Percentiles rank a stretch among this genome's conserved stretches.
These are phyloP conservation scores for Litsea cubeba DNA, from an alignment of 164 flowering plant genomes.

Conservation along the genomic window DNA sequence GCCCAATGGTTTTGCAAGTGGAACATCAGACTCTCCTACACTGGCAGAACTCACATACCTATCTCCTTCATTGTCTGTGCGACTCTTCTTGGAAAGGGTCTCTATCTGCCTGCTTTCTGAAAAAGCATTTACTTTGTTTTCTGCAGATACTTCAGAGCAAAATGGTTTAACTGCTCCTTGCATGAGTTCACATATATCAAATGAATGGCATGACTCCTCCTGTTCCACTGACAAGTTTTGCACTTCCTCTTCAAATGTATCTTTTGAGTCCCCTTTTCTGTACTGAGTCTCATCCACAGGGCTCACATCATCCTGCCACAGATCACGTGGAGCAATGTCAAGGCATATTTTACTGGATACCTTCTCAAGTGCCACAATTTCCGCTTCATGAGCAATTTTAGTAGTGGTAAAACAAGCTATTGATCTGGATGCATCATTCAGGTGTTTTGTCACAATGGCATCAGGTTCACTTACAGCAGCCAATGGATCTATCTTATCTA, in stretches of 20 bases:
- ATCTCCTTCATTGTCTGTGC: not conserved
- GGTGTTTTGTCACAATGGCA: not conserved
- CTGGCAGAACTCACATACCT: no score
- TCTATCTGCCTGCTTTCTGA: not conserved
- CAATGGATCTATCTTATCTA: not conserved
- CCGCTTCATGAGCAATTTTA: not conserved
- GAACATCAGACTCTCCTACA: slow-evolving; percentile 5
- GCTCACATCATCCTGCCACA: not conserved
- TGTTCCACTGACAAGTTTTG: not conserved
- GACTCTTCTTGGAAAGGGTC: not conserved
- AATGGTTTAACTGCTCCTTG: not conserved
- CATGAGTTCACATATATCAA: not conserved
- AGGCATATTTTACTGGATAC: not conserved
- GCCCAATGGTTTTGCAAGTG: not conserved
- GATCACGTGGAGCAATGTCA: not conserved
- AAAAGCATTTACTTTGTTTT: not conserved
- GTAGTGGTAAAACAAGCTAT: not conserved
- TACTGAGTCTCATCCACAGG: not conserved
- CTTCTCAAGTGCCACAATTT: not conserved
- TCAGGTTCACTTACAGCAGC: not conserved
- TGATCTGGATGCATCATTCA: not conserved
- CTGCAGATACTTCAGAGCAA: not conserved
- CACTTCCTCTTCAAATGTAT: slow-evolving; percentile 6
- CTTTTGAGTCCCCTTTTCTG: not conserved
- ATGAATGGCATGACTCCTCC: not conserved